Evolutionary conservation across 192 early-diverging fungal species (phyloP).

Genomic region (Coemansia sp.): DNA sequence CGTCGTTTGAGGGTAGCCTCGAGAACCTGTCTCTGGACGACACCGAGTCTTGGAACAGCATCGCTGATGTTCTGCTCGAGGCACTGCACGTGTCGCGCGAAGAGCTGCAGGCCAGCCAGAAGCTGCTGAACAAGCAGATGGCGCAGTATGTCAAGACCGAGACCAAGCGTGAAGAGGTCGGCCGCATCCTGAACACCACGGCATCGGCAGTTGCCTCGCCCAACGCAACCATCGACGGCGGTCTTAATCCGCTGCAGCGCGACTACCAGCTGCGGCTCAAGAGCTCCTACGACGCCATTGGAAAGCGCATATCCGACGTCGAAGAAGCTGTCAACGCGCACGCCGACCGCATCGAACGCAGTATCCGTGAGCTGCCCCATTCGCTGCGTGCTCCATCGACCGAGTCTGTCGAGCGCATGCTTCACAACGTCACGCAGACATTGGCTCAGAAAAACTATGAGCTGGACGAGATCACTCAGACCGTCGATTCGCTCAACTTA

Average conservation of each 20-base stretch:
- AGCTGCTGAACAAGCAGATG: conserved; percentile 22
- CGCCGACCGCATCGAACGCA: conserved; percentile 16
- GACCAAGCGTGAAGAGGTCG: conserved; percentile 42
- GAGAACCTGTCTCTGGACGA: conserved; percentile 41
- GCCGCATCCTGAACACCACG: conserved; percentile 24
- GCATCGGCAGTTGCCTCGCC: conserved; percentile 15
- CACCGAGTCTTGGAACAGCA: conserved; percentile 36
- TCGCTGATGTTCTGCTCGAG: conserved; percentile 41
- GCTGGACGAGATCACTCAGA: conserved; percentile 43
- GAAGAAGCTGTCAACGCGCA: conserved; percentile 28
- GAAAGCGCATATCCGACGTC: conserved; percentile 19
- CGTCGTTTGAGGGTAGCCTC: conserved; percentile 16
- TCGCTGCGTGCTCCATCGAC: conserved; percentile 30
- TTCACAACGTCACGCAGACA: conserved; percentile 42
- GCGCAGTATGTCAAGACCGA: conserved; percentile 30
- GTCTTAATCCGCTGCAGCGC: conserved; percentile 43
- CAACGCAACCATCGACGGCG: conserved; percentile 20
- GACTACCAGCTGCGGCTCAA: conserved; percentile 43
- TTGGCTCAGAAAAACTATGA: conserved; percentile 50
- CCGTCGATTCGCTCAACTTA: conserved; percentile 22
- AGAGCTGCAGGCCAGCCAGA: conserved; percentile 46
- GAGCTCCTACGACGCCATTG: conserved; percentile 11
- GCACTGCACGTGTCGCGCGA: conserved; percentile 38
- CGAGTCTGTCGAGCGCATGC: conserved; percentile 53
- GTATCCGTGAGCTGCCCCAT: conserved; percentile 15